phyloP scores from a whole-genome alignment of 2,329 filamentous ascomycete species.

The Corynespora cassiicola region DNA sequence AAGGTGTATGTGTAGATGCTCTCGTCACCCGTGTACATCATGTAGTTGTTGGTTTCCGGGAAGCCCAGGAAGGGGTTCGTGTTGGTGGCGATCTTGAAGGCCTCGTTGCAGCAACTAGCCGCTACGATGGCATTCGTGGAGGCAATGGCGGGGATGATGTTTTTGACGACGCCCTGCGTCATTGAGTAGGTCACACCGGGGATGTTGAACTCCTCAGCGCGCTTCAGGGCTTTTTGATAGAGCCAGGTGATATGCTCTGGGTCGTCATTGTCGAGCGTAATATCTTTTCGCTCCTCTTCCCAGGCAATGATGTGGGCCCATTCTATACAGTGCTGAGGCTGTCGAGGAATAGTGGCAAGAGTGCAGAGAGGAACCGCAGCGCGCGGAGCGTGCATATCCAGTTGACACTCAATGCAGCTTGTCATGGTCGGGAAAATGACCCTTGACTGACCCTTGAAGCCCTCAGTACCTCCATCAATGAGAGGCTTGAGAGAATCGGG shows the following conservation, averaged over 20 bases:
- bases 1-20: constrained; percentile 98
- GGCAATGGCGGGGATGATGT: constrained; percentile 98
- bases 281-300: constrained; percentile 75
- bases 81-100: constrained; percentile 88
- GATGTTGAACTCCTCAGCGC: constrained; percentile 89
- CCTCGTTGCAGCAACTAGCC: constrained; percentile 94
- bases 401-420: constrained; percentile 96
- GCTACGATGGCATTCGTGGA: constrained; percentile 98
- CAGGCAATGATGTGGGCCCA: constrained; percentile 99
- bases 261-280: constrained; percentile 91
- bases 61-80: constrained; percentile 80
- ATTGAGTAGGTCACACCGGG: constrained; percentile 91
- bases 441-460: constrained; percentile 95
- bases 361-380: constrained; percentile 97
- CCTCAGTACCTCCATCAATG: constrained; percentile 96
- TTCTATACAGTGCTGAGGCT: constrained; percentile 97
- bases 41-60: constrained; percentile 80
- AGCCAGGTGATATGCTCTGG: constrained; percentile 98
- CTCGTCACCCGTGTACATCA: constrained; percentile 99
- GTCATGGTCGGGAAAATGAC: constrained; percentile 92
- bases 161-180: constrained; percentile 97
- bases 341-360: constrained; percentile 91
- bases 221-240: constrained; percentile 80
- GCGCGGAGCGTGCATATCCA: constrained; percentile 98
- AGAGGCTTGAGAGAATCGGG: constrained; percentile 89